phyloP scores from a whole-genome alignment of 164 flowering plant genomes.

The Vitis rotundifolia region DNA sequence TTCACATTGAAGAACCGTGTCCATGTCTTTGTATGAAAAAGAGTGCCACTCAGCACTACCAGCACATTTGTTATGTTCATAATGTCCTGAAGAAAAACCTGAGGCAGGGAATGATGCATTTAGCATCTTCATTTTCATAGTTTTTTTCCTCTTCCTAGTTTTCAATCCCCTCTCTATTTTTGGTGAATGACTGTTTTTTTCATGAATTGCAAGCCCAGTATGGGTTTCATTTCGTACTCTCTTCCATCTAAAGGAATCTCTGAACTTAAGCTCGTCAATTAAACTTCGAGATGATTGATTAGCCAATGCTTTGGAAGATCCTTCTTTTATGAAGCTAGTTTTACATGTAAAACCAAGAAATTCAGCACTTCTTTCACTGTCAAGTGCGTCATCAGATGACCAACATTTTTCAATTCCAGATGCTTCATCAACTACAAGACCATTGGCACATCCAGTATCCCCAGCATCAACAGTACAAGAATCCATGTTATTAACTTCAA shows the following conservation, averaged over 20 bases:
- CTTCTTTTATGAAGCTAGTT: conserved; percentile 11
- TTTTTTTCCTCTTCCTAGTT: conserved; percentile 33
- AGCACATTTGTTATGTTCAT: conserved; percentile 10
- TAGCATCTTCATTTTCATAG: conserved; percentile 37
- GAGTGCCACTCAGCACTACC: conserved; percentile 11
- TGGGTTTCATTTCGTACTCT: conserved; percentile 22
- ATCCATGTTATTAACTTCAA: conserved; percentile 36
- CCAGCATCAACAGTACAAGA: conserved; percentile 38
- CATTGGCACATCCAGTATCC: conserved; percentile 19
- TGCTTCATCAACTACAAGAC: conserved; percentile 50
- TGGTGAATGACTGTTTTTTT: conserved; percentile 12
- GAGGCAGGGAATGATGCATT: conserved; percentile 26
- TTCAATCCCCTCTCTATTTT: conserved; percentile 17
- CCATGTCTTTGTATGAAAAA: conserved; percentile 18
- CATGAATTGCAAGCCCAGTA: conserved; percentile 12
- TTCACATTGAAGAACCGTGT: conserved; percentile 17
- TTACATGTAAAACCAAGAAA: conserved; percentile 21
- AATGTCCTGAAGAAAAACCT: conserved; percentile 17
- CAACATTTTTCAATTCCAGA: conserved; percentile 53
- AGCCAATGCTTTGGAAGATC: conserved; percentile 18
- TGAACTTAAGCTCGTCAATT: conserved; percentile 37
- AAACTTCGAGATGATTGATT: conserved; percentile 26
- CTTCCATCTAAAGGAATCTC: conserved; percentile 38
- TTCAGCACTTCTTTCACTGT: conserved; percentile 38
- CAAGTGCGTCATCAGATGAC: conserved; percentile 53